These are phyloP conservation scores for Citrus glauca DNA, from an alignment of 345 rosid genomes.

Conservation along the genomic window DNA sequence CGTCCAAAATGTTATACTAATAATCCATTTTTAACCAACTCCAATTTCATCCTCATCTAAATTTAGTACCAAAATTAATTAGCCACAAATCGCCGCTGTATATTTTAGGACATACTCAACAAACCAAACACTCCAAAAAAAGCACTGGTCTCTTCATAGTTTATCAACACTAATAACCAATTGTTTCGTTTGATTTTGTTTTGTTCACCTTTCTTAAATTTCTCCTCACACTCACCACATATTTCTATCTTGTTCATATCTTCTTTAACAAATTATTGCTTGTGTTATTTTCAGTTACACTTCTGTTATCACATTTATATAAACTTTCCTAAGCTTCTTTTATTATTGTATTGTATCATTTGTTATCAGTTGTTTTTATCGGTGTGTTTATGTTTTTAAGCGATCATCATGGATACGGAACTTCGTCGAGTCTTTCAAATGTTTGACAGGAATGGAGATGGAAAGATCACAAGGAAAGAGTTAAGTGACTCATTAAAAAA, in stretches of 20 bases:
- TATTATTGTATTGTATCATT: background rate
- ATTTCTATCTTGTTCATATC: background rate
- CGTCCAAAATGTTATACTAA: background rate
- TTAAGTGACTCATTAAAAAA: constrained; percentile 64
- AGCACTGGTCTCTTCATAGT: background rate
- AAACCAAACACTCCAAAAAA: background rate
- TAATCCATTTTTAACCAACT: background rate
- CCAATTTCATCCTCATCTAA: background rate
- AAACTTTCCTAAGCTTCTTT: background rate
- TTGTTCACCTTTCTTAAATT: background rate
- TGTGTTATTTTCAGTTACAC: background rate
- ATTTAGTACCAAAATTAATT: background rate
- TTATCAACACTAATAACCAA: background rate
- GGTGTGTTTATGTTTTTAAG: background rate
- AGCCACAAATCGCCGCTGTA: background rate
- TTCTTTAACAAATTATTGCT: background rate
- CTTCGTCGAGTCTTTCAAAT: constrained; percentile 78
- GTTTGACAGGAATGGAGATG: constrained; percentile 89
- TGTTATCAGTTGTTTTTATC: background rate
- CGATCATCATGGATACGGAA: constrained; percentile 57
- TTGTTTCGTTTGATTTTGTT: background rate
- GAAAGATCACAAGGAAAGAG: constrained; percentile 68
- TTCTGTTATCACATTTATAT: background rate
- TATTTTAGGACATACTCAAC: background rate
- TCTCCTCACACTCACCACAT: background rate